A percentile compares a stretch with the other conserved stretches of the same genome.
Evolutionary conservation across 176 grass and related monocot species (phyloP).

Genomic region (Aegilops tauschii): DNA sequence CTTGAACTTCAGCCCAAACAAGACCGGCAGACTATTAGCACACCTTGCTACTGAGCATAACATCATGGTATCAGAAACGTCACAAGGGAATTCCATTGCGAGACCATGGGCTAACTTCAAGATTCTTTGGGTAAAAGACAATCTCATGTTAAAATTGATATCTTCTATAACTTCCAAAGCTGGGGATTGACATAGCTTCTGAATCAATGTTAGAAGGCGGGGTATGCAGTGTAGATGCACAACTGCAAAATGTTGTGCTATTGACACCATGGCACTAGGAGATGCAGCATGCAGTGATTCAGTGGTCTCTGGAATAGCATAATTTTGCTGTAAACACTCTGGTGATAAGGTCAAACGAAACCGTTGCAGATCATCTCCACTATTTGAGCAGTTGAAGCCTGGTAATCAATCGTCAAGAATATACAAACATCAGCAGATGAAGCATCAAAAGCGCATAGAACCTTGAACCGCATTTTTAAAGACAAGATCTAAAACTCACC

Average conservation of each 20-base stretch:
- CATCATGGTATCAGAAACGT: constrained; percentile 52
- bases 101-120: constrained; percentile 67
- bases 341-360: constrained; percentile 66
- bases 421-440: constrained; percentile 33
- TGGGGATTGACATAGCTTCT: constrained; percentile 64
- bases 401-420: constrained; percentile 16
- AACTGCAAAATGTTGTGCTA: constrained; percentile 62
- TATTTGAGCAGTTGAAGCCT: constrained; percentile 77
- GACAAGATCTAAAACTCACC: constrained; percentile 41
- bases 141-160: constrained; percentile 66
- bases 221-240: constrained; percentile 61
- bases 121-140: constrained; percentile 80
- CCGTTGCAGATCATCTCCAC: constrained; percentile 46
- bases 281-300: constrained; percentile 38
- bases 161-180: constrained; percentile 68
- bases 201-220: constrained; percentile 67
- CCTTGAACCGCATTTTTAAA: constrained; percentile 9
- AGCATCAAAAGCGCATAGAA: constrained; percentile 21
- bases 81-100: constrained; percentile 54
- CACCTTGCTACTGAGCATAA: constrained; percentile 61
- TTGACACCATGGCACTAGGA: constrained; percentile 56
- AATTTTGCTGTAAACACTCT: constrained; percentile 53
- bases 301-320: constrained; percentile 37
- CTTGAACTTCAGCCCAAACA: constrained; percentile 77
- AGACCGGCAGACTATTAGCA: constrained; percentile 56